Evolutionary conservation across 345 rosid species (phyloP).

Genomic region (Boechera divaricarpa): DNA sequence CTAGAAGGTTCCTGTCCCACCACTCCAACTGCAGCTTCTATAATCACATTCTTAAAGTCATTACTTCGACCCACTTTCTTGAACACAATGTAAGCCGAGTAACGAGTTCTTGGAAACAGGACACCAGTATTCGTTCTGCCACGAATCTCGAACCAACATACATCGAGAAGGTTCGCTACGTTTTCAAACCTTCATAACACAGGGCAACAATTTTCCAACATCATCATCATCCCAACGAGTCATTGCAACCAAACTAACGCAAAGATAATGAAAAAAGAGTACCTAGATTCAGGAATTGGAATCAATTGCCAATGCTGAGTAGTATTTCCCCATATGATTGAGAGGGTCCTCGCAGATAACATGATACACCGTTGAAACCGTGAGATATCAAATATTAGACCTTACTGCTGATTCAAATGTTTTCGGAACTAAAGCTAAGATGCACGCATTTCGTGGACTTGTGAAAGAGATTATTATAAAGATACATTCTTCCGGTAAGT

Average conservation of each 20-base stretch:
- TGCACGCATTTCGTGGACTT: too few species aligned
- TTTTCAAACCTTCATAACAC: slow-evolving; percentile 21
- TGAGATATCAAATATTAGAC: too few species aligned
- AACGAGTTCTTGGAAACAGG: slow-evolving; percentile 27
- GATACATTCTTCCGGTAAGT: too few species aligned
- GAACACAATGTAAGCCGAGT: slow-evolving; percentile 36
- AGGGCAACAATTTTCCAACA: not conserved
- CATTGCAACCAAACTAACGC: not conserved
- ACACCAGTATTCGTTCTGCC: not conserved
- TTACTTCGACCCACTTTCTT: not conserved
- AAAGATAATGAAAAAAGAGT: not conserved
- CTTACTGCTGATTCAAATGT: too few species aligned
- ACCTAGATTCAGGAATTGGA: slow-evolving; percentile 25
- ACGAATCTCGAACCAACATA: slow-evolving; percentile 27
- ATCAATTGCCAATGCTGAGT: slow-evolving; percentile 9
- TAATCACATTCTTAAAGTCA: slow-evolving; percentile 13
- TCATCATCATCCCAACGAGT: not conserved
- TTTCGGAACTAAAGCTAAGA: too few species aligned
- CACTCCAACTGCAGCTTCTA: slow-evolving; percentile 31
- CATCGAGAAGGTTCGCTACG: not conserved
- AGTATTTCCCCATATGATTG: slow-evolving; percentile 31
- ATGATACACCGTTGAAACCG: too few species aligned
- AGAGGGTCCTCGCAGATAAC: too few species aligned
- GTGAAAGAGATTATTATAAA: too few species aligned
- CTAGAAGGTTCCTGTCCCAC: slow-evolving; percentile 13